phyloP scores from a whole-genome alignment of 2,329 filamentous ascomycete genomes.

The Verticillium longisporum region DNA sequence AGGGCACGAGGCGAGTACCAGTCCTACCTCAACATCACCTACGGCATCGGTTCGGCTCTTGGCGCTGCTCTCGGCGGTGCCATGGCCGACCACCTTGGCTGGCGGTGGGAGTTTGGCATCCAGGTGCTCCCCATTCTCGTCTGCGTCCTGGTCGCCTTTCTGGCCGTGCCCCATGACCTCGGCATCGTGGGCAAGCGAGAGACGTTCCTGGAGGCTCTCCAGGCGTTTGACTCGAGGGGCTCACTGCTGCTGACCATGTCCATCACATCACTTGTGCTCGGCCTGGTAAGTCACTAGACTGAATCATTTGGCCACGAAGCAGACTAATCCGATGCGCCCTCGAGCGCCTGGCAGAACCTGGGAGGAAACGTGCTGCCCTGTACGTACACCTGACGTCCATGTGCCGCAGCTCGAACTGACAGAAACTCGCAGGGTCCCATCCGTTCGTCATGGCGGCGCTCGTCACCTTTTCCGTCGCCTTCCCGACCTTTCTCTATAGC shows the following conservation, averaged over 20 bases:
- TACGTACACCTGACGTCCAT: slow-evolving; percentile 21
- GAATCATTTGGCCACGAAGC: not conserved
- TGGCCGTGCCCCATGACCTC: slow-evolving; percentile 45
- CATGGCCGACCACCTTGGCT: slow-evolving; percentile 64
- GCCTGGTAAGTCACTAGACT: slow-evolving; percentile 36
- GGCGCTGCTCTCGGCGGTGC: slow-evolving; percentile 65
- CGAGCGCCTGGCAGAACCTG: slow-evolving; percentile 35
- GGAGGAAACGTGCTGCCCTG: slow-evolving; percentile 58
- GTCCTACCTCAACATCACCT: slow-evolving; percentile 61
- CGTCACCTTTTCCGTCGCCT: slow-evolving; percentile 36
- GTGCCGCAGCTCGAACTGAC: slow-evolving; percentile 1
- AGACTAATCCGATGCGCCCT: not conserved
- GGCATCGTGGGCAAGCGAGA: slow-evolving; percentile 39
- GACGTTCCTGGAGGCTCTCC: slow-evolving; percentile 40
- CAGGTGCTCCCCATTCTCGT: slow-evolving; percentile 47
- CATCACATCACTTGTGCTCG: slow-evolving; percentile 52
- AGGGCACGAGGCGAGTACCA: slow-evolving; percentile 62
- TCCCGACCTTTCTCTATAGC: slow-evolving; percentile 44
- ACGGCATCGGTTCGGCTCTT: slow-evolving; percentile 48
- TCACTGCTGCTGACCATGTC: slow-evolving; percentile 45
- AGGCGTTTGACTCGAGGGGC: slow-evolving; percentile 49
- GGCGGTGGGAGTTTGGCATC: slow-evolving; percentile 65
- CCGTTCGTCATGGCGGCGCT: slow-evolving; percentile 49
- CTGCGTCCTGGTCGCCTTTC: slow-evolving; percentile 34
- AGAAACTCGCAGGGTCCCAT: slow-evolving; percentile 39